Conservation (phyloP, 2,329 filamentous ascomycete genomes). For the Emericellopsis cladophorae region DNA sequence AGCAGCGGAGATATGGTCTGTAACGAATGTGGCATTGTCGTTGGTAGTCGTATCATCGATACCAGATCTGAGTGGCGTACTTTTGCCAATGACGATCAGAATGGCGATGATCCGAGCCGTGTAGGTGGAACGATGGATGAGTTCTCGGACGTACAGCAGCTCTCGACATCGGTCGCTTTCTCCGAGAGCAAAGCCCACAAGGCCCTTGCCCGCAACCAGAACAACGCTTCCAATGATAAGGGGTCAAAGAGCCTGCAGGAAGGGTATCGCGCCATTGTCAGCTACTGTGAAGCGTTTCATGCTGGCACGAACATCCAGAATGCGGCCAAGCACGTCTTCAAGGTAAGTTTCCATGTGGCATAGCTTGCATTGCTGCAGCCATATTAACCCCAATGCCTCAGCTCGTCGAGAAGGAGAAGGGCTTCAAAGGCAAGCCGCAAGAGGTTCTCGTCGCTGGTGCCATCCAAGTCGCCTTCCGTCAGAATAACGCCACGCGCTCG, state of each 20-base stretch:
- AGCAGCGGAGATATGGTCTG: constrained; percentile 89
- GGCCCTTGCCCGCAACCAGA: constrained; percentile 74
- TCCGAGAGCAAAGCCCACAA: constrained; percentile 59
- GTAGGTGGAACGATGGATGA: constrained; percentile 89
- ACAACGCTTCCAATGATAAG: constrained; percentile 76
- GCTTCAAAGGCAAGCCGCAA: constrained; percentile 90
- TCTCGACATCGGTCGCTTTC: constrained; percentile 79
- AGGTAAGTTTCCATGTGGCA: constrained; percentile 19
- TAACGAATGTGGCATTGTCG: constrained; percentile 78
- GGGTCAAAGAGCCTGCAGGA: constrained; percentile 67
- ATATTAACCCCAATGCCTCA: too few relatives aligned
- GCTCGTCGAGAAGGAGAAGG: constrained; percentile 79
- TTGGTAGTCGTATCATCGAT: constrained; percentile 85
- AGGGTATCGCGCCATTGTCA: constrained; percentile 82
- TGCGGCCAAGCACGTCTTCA: constrained; percentile 89
- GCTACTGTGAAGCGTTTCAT: constrained; percentile 73
- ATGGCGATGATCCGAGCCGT: constrained; percentile 93
- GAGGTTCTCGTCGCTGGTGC: constrained; percentile 91
- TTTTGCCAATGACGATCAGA: constrained; percentile 95
- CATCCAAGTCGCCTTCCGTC: constrained; percentile 94
- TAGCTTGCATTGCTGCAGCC: too few relatives aligned
- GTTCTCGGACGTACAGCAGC: constrained; percentile 78
- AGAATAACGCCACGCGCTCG: constrained; percentile 74
- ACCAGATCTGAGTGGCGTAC: constrained; percentile 97
- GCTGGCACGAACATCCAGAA: constrained; percentile 74